Conservation (phyloP, 2,329 filamentous ascomycete species). For the Cytospora mali region DNA sequence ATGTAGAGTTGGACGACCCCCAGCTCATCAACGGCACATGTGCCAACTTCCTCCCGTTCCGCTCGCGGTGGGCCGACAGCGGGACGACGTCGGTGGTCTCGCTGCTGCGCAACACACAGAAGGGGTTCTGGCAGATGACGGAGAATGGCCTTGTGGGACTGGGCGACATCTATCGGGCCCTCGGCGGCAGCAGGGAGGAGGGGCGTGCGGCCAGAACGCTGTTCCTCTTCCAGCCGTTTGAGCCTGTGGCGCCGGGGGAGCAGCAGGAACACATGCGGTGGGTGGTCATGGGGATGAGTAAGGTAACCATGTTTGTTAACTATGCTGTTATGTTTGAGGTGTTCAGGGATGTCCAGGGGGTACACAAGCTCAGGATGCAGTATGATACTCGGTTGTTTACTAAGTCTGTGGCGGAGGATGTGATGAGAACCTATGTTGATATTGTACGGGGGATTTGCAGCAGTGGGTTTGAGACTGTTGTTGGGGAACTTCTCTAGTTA, state of each 20-base stretch:
- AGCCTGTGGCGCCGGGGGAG: slow-evolving; percentile 9
- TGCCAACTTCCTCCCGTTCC: slow-evolving; percentile 43
- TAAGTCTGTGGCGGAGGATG: neutral
- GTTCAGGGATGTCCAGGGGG: slow-evolving; percentile 21
- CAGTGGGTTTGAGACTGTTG: neutral
- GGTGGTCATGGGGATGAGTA: slow-evolving; percentile 31
- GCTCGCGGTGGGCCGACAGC: slow-evolving; percentile 28
- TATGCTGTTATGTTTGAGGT: slow-evolving; percentile 31
- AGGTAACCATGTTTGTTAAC: slow-evolving; percentile 29
- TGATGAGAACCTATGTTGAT: slow-evolving; percentile 14
- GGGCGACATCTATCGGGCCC: slow-evolving; percentile 18
- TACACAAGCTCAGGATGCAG: slow-evolving; percentile 28
- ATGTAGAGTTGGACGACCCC: slow-evolving; percentile 40
- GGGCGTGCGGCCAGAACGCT: neutral
- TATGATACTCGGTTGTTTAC: slow-evolving; percentile 28
- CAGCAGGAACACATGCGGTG: slow-evolving; percentile 24
- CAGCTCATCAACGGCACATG: slow-evolving; percentile 42
- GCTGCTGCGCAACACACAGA: slow-evolving; percentile 15
- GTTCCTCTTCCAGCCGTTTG: slow-evolving; percentile 25
- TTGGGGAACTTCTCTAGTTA: neutral
- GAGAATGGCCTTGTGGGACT: slow-evolving; percentile 23
- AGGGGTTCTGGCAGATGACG: slow-evolving; percentile 24
- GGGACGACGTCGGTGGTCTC: neutral
- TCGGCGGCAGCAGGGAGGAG: neutral
- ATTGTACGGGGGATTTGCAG: slow-evolving; percentile 16